A percentile compares a stretch with the other conserved stretches of the same genome.
Evolutionary conservation across 2,329 filamentous ascomycete genomes (phyloP).

Genomic region (Claviceps fusiformis): DNA sequence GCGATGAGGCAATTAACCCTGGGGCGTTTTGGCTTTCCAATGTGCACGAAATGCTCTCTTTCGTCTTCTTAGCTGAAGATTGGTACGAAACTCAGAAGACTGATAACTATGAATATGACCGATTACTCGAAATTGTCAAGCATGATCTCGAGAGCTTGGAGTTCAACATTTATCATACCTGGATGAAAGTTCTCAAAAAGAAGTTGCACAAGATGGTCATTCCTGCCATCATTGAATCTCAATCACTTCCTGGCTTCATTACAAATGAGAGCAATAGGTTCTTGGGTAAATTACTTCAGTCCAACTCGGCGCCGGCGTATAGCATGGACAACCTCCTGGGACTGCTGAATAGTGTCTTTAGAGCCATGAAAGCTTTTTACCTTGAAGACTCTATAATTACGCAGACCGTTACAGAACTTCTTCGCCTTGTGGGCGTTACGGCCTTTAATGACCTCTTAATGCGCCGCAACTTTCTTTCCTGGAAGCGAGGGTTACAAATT

Average conservation of each 20-base stretch:
- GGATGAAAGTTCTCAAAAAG: slow-evolving; percentile 99
- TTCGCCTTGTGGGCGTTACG: slow-evolving; percentile 87
- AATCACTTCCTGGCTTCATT: slow-evolving; percentile 94
- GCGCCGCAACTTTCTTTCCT: slow-evolving; percentile 95
- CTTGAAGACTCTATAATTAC: slow-evolving; percentile 92
- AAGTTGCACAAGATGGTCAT: slow-evolving; percentile 99
- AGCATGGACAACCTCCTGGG: slow-evolving; percentile 99
- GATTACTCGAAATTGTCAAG: slow-evolving; percentile 95
- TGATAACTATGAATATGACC: slow-evolving; percentile 98
- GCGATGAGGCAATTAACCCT: slow-evolving; percentile 91
- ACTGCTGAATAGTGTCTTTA: slow-evolving; percentile 91
- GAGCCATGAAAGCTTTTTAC: slow-evolving; percentile 98
- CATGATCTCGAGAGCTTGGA: slow-evolving; percentile 95
- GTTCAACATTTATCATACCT: slow-evolving; percentile 99
- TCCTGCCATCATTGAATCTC: slow-evolving; percentile 95
- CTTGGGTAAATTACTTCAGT: slow-evolving; percentile 88
- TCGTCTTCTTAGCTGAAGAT: slow-evolving; percentile 96
- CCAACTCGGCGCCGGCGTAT: slow-evolving; percentile 83
- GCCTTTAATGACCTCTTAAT: slow-evolving; percentile 97
- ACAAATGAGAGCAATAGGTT: slow-evolving; percentile 98
- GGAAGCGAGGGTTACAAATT: slow-evolving; percentile 98
- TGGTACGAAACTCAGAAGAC: slow-evolving; percentile 99
- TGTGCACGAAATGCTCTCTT: slow-evolving; percentile 98
- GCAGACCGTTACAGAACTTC: slow-evolving; percentile 86
- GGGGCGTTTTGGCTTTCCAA: slow-evolving; percentile 98